Base-by-base conservation (phyloP, 1,284 basidiomycete species). In the Tremellales sp. region DNA sequence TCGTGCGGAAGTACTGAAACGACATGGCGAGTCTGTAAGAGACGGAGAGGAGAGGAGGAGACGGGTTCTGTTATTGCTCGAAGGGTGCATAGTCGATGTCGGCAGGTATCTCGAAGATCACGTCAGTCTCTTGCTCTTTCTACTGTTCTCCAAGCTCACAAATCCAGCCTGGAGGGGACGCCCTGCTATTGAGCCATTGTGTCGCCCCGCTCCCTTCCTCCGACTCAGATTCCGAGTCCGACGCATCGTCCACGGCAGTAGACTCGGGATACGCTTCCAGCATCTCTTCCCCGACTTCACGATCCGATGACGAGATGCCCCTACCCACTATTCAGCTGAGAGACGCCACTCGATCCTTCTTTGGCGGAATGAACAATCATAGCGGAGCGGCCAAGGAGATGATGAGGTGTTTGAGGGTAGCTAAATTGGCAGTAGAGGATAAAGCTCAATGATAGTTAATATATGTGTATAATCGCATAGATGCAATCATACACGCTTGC, bases 361-460 rank as follows among this genome's bases (percentile, higher is more conserved):
- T 79, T 46, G 85, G 85, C 12, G 84, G 84, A 12, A 71, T 86
- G 62, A 88, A 88, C 64, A 82, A 81, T 49, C 85, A 88, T 61
- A 82, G 83, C 19, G 76, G 79, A 22, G 79, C 81, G 1, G 84
- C 84, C 13, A 79, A 75, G 56, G 76, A 76, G 55, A 74, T 77
- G 45, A 79, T 86, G 80, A 67, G 69, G 48, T 76, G 78, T 54
- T 61, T 81, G 22, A 64, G 77, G 41, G 66, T 83, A 2, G 82
- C 82, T 13, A 75, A 63, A 47, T 56, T 80, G 49, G 60, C 45
- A 17, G 40, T 33, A 6, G 23, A 35, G 27, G 46, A 40, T 36
- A 4, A 36, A 17, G n/a, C n/a, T n/a, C n/a, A n/a, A n/a, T n/a
- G n/a, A n/a, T n/a, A n/a, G n/a, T n/a, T n/a, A n/a, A n/a, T n/a